Base-by-base conservation (phyloP, 495 filamentous ascomycete species). In the Immersiella caudata region DNA sequence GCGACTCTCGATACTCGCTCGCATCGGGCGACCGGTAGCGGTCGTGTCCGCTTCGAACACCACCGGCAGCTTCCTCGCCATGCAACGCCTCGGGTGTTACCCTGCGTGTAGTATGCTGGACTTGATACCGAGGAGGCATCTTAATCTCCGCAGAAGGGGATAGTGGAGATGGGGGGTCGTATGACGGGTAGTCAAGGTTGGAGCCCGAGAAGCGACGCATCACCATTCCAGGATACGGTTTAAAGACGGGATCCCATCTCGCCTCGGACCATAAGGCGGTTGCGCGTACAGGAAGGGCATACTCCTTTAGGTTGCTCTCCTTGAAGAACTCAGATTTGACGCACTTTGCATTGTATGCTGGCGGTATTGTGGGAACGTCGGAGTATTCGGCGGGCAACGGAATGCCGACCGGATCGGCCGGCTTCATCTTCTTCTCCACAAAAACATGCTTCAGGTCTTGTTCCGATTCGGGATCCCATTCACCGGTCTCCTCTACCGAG, bases 241-340 rank as follows among this genome's bases (percentile, higher is more conserved):
- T 71, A 67, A 86, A 87, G 1, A 74, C 70, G 0, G 85, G 85
- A 67, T 87, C 84, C 36, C 80, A 59, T 51, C 81, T 74, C 49
- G 82, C 64, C 21, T 67, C 68, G 22, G 72, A 67, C 85, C 85
- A 87, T 50, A 74, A 67, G 16, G 74, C 62, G 24, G 75, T 77
- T 21, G 79, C 74, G 25, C 83, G 79, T 62, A 86, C 77, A 25
- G 75, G 76, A 55, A 70, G 64, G 2, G 67, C 69, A 62, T 82
- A 85, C 20, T 82, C 82, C 49, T 81, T 74, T 7, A 78, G 35
- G 66, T 85, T 82, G 16, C 78, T 72, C n/a, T 79, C 75, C 16
- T 74, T 79, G 66, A 84, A 80, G 70, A 78, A 86, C 61, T 74
- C 71, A 14, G 81, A 85, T 46, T 79, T 84, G 62, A 86, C 69